Percentiles rank a stretch among this genome's conserved stretches.
Conservation (phyloP, 139 green algal species). For the Picocystis salinarum region DNA sequence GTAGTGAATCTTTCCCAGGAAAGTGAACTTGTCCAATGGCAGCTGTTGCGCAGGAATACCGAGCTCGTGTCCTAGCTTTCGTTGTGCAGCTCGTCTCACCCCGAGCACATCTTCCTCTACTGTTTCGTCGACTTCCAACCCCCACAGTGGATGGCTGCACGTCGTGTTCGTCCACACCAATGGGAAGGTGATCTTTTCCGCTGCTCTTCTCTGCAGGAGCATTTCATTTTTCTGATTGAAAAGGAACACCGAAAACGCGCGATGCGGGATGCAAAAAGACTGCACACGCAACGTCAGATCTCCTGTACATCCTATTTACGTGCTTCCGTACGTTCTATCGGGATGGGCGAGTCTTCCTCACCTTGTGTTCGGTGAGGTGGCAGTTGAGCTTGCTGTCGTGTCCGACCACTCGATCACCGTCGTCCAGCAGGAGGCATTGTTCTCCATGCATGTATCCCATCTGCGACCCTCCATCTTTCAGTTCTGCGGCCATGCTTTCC, state of each 20-base stretch:
- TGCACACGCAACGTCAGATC: constrained; percentile 16
- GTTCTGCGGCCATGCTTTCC: no score
- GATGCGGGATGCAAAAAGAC: constrained; percentile 56
- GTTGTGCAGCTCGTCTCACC: constrained; percentile 14
- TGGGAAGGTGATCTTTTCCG: constrained; percentile 88
- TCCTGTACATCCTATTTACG: not conserved
- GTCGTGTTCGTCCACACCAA: constrained; percentile 94
- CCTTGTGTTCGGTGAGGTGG: constrained; percentile 18
- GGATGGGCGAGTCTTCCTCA: not conserved
- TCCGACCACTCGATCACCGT: constrained; percentile 51
- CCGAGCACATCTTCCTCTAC: constrained; percentile 1
- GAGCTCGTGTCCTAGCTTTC: constrained; percentile 69
- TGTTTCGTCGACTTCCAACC: constrained; percentile 31
- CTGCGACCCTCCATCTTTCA: constrained; percentile 18
- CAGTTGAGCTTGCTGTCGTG: constrained; percentile 57
- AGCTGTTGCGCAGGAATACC: constrained; percentile 41
- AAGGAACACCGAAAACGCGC: constrained; percentile 90
- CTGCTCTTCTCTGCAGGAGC: constrained; percentile 65
- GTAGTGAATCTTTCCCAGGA: constrained; percentile 83
- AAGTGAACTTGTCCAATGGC: constrained; percentile 41
- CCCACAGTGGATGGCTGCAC: constrained; percentile 80
- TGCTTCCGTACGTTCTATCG: constrained; percentile 11
- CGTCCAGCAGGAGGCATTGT: constrained; percentile 77
- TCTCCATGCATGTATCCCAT: constrained; percentile 71
- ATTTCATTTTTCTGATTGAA: constrained; percentile 68